Evolutionary conservation across 495 filamentous ascomycete genomes (phyloP).

Genomic region (Hamigera avellanea): DNA sequence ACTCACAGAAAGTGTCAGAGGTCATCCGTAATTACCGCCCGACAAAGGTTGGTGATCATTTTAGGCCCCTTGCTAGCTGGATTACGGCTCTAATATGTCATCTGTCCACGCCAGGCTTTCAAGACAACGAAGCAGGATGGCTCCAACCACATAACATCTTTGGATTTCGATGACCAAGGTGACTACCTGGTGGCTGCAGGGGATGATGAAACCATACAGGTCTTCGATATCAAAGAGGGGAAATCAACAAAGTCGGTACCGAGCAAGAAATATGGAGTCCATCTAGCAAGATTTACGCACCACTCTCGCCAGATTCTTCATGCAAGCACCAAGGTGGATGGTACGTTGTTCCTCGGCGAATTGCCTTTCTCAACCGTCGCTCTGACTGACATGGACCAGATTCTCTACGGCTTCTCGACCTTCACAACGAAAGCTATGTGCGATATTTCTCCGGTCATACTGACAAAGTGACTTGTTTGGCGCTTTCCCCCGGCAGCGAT

Average conservation of each 20-base stretch:
- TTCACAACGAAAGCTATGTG: slow-evolving; percentile 89
- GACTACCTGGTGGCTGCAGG: slow-evolving; percentile 79
- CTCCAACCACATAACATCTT: slow-evolving; percentile 46
- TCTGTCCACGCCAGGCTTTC: slow-evolving; percentile 19
- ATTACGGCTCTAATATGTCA: slow-evolving; percentile 6
- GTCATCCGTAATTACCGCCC: slow-evolving; percentile 35
- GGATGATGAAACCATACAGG: slow-evolving; percentile 85
- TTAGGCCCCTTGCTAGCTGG: not conserved
- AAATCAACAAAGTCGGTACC: slow-evolving; percentile 74
- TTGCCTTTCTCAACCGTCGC: too few species aligned
- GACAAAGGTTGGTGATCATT: slow-evolving; percentile 27
- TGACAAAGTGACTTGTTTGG: slow-evolving; percentile 66
- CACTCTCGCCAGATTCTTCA: slow-evolving; percentile 81
- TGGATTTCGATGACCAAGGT: slow-evolving; percentile 93
- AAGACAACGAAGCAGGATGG: slow-evolving; percentile 26
- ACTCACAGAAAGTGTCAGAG: slow-evolving; percentile 33
- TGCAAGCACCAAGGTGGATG: slow-evolving; percentile 85
- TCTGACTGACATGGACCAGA: slow-evolving; percentile 28
- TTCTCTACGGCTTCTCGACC: slow-evolving; percentile 79
- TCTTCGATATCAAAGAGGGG: slow-evolving; percentile 86
- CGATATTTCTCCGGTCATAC: slow-evolving; percentile 91
- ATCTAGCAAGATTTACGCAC: slow-evolving; percentile 89
- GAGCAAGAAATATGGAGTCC: slow-evolving; percentile 87
- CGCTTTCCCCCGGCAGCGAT: slow-evolving; percentile 55
- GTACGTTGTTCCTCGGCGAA: slow-evolving; percentile 15